Evolutionary conservation across 2,329 filamentous ascomycete genomes (phyloP), one percentile per base, ranked within the genome.

Genomic region (Huntiella bhutanensis): DNA sequence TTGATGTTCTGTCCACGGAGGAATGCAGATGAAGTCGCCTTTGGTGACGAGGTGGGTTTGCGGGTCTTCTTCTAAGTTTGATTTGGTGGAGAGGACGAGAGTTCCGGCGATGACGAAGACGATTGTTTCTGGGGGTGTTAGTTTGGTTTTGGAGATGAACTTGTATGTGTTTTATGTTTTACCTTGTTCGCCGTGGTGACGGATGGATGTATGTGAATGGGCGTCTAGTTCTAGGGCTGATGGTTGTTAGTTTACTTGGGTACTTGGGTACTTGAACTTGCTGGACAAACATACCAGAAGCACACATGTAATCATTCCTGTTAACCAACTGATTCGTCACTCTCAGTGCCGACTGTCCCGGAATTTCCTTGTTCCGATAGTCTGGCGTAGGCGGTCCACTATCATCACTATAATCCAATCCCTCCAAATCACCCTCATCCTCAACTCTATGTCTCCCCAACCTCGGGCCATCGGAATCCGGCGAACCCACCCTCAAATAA

Each of bases 171-270:
- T 39, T 37, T 16, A 3, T 36, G 16, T n/a, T 11, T 54, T 55
- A 75, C 73, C 73, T 66, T 82, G 75, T 55, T 76, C 70, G 46
- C 77, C 78, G 54, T 83, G 77, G 54, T 84, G 80, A 52, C 80
- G 77, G 16, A 84, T 65, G 4, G 72, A 69, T 0, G 75, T 76
- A 2, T 68, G 61, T 22, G 73, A 74, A 45, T 71, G 68, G 5
- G 79, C 75, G 52, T 74, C 72, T 2, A 77, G 72, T 35, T 76
- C 51, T 50, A 51, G 49, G 49, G 54, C 60, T 53, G 56, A 17
- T 51, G 46, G 45, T 51, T n/a, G 49, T 33, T 51, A 15, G 28
- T 17, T 28, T 36, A 34, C 34, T n/a, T 13, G 12, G 17, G 17
- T 17, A 17, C 22, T 5, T 13, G n/a, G 5, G 4, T 16, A 40